phyloP scores from a whole-genome alignment of 768 basidiomycete genomes.

The Melanogaster broomeanus region DNA sequence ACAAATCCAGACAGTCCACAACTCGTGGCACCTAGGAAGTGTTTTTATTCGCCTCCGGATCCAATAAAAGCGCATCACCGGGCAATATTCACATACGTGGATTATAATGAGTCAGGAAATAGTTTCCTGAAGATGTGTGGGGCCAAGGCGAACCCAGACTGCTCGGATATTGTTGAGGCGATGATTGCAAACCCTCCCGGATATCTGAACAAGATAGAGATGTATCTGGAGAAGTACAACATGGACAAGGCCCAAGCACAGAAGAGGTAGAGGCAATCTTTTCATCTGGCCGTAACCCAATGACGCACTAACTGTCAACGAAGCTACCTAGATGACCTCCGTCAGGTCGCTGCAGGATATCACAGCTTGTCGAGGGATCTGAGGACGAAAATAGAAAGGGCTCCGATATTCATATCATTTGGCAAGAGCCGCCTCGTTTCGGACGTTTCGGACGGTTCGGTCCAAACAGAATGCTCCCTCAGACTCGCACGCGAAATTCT shows the following conservation, averaged over 20 bases:
- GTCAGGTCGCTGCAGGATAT: conserved; percentile 75
- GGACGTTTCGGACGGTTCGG: conserved; percentile 27
- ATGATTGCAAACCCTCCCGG: conserved; percentile 62
- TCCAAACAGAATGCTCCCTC: conserved; percentile 56
- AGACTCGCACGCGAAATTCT: conserved; percentile 64
- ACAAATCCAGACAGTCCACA: neutral
- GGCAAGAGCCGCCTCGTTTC: conserved; percentile 39
- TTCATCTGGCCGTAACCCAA: neutral
- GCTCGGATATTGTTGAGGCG: conserved; percentile 71
- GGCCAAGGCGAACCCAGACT: conserved; percentile 76
- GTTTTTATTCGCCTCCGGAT: conserved; percentile 54
- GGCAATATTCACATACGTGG: conserved; percentile 78
- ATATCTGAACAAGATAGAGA: conserved; percentile 53
- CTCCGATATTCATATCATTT: conserved; percentile 69
- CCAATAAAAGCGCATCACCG: conserved; percentile 54
- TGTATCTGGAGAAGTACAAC: neutral
- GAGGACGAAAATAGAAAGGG: conserved; percentile 58
- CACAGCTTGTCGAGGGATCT: conserved; percentile 41
- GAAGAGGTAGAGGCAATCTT: neutral
- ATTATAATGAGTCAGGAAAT: conserved; percentile 78
- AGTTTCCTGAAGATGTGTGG: conserved; percentile 81
- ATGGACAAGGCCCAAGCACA: neutral
- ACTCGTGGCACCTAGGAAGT: conserved; percentile 53
- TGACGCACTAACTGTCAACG: conserved; percentile 2
- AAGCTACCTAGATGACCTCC: conserved; percentile 80